A percentile compares a stretch with the other conserved stretches of the same genome.
These are phyloP conservation scores for Xylariomycetidae sp. DNA, from an alignment of 2,329 filamentous ascomycete genomes.

Conservation along the genomic window DNA sequence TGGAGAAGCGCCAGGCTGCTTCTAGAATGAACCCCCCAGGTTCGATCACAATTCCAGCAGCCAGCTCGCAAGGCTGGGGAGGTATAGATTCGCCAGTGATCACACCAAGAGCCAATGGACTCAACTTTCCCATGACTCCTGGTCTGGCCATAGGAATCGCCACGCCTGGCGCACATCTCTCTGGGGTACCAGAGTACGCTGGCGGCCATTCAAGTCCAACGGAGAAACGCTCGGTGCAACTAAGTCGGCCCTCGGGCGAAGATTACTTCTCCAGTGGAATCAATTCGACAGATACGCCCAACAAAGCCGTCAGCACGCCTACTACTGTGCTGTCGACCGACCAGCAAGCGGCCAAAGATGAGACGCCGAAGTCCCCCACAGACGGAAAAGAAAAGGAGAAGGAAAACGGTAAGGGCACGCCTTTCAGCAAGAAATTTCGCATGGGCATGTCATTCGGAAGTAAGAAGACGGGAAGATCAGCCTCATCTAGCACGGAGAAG, in stretches of 20 bases:
- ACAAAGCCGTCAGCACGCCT: constrained; percentile 44
- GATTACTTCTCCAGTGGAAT: constrained; percentile 75
- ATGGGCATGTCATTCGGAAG: constrained; percentile 60
- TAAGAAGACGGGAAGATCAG: constrained; percentile 75
- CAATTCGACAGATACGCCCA: constrained; percentile 40
- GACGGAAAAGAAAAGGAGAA: constrained; percentile 53
- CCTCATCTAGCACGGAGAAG: constrained; percentile 65
- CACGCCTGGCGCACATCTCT: constrained; percentile 54
- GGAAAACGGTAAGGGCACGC: constrained; percentile 54
- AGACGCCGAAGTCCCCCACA: constrained; percentile 42
- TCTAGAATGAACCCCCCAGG: constrained; percentile 54
- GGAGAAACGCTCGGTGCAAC: constrained; percentile 52
- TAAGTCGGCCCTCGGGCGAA: constrained; percentile 57
- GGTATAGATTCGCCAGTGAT: constrained; percentile 42
- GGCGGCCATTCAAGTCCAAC: constrained; percentile 39
- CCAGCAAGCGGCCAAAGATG: constrained; percentile 34
- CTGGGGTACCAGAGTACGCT: constrained; percentile 44
- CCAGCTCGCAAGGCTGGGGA: constrained; percentile 35
- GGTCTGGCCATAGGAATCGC: constrained; percentile 75
- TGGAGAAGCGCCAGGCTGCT: constrained; percentile 54
- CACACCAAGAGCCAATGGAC: constrained; percentile 62
- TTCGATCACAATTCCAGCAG: constrained; percentile 44
- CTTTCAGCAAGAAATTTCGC: constrained; percentile 36
- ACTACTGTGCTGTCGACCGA: constrained; percentile 39
- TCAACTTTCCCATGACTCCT: constrained; percentile 63